Evolutionary conservation across 345 rosid genomes (phyloP).

Genomic region (Brassica rapa): DNA sequence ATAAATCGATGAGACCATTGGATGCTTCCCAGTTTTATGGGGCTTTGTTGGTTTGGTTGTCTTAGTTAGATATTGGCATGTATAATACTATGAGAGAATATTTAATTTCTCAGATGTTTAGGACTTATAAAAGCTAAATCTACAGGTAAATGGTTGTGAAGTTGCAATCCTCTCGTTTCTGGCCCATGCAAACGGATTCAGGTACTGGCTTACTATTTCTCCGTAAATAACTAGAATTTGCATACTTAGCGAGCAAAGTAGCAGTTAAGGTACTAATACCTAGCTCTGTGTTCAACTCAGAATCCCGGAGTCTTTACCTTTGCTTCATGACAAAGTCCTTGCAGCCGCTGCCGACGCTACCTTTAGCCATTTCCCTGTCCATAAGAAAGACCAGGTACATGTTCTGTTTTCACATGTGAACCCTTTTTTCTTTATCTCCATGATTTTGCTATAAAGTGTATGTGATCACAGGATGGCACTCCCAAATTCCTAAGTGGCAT

Average conservation of each 20-base stretch:
- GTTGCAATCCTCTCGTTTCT: constrained; percentile 65
- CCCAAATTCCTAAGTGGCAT: constrained; percentile 55
- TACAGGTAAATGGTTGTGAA: constrained; percentile 76
- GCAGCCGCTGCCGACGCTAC: constrained; percentile 73
- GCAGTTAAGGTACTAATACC: constrained; percentile 20
- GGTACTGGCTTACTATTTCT: constrained; percentile 46
- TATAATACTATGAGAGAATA: constrained; percentile 5
- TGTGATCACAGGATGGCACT: constrained; percentile 52
- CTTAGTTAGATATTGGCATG: constrained; percentile 14
- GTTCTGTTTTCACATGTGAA: constrained; percentile 25
- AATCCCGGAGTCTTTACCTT: constrained; percentile 74
- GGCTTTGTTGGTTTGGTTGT: constrained; percentile 7
- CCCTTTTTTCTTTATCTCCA: constrained; percentile 11
- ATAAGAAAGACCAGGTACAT: constrained; percentile 55
- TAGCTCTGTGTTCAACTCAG: constrained; percentile 47
- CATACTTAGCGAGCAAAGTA: constrained; percentile 25
- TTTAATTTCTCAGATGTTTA: neutral
- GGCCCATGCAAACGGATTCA: constrained; percentile 57
- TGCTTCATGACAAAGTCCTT: constrained; percentile 74
- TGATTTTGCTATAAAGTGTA: constrained; percentile 28
- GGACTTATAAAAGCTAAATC: constrained; percentile 16
- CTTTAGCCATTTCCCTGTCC: constrained; percentile 46
- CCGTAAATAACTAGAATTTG: neutral
- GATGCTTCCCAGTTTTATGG: constrained; percentile 6
- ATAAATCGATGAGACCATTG: constrained; percentile 12